Evolutionary conservation across 139 green algal species (phyloP).

Genomic region (Dunaliella sp.): DNA sequence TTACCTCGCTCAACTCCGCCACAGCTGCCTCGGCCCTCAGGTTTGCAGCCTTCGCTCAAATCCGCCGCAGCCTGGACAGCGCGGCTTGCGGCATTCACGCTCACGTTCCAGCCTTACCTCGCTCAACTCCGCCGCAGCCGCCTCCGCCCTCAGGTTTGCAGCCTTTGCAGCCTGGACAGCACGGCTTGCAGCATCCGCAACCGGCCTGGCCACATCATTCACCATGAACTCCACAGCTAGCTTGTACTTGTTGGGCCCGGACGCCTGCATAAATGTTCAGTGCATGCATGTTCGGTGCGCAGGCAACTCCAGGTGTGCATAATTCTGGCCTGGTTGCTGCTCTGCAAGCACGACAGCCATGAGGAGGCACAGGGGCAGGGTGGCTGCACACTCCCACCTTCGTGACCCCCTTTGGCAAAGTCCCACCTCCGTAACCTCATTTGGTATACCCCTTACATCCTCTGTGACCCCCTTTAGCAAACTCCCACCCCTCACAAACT

Average conservation of each 20-base stretch:
- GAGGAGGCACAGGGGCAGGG: too few species aligned
- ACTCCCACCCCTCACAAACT: too few species aligned
- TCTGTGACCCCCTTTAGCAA: too few species aligned
- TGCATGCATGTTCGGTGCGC: not conserved
- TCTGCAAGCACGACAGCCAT: too few species aligned
- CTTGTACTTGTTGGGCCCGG: conserved; percentile 43
- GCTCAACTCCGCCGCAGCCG: not conserved
- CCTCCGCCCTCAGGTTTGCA: not conserved
- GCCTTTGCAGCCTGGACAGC: not conserved
- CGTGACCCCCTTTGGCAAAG: too few species aligned
- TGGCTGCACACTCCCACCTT: too few species aligned
- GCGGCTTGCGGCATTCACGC: not conserved
- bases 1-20: too few species aligned
- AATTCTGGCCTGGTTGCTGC: not conserved
- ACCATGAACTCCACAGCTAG: conserved; percentile 46
- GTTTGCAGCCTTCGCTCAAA: too few species aligned
- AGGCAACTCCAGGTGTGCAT: not conserved
- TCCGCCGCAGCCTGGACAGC: not conserved
- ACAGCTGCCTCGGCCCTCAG: too few species aligned
- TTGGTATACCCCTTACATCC: too few species aligned
- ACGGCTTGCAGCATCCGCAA: not conserved
- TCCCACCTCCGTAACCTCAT: too few species aligned
- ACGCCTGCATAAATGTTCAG: not conserved
- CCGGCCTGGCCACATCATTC: conserved; percentile 24
- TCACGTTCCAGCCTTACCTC: too few species aligned